A percentile compares a stretch with the other conserved stretches of the same genome.
These are phyloP conservation scores for Oryza meridionalis DNA, from an alignment of 176 grass and related monocot genomes.

Conservation along the genomic window DNA sequence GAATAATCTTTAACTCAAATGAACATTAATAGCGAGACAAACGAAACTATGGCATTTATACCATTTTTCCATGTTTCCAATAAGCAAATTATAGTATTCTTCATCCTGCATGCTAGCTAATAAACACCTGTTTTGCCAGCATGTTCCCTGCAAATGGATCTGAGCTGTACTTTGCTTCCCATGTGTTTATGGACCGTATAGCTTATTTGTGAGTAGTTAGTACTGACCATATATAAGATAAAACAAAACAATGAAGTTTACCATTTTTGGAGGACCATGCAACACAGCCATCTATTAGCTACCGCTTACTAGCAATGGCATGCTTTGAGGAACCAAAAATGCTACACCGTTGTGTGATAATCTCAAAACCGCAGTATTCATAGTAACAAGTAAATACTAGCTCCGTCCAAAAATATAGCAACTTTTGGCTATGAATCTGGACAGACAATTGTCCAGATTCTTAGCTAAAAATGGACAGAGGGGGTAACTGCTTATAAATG, in stretches of 20 bases:
- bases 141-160: not conserved
- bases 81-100: not conserved
- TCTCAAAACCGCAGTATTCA: not conserved
- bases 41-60: not conserved
- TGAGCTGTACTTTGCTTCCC: not conserved
- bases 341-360: not conserved
- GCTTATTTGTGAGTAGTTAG: not conserved
- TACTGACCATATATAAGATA: not conserved
- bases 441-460: no score
- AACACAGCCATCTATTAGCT: not conserved
- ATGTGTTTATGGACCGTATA: not conserved
- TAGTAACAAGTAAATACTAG: not conserved
- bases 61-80: not conserved
- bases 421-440: no score
- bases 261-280: slow-evolving; percentile 4
- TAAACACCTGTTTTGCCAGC: slow-evolving; percentile 3
- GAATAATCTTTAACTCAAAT: not conserved
- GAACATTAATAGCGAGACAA: not conserved
- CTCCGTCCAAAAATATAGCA: no score
- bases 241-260: not conserved
- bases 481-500: not conserved
- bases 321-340: not conserved
- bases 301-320: not conserved
- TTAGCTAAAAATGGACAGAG: no score
- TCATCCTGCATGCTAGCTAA: not conserved